A percentile compares a stretch with the other conserved stretches of the same genome.
Evolutionary conservation across 305 asterid genomes (phyloP).

Genomic region (Salvia sclarea): DNA sequence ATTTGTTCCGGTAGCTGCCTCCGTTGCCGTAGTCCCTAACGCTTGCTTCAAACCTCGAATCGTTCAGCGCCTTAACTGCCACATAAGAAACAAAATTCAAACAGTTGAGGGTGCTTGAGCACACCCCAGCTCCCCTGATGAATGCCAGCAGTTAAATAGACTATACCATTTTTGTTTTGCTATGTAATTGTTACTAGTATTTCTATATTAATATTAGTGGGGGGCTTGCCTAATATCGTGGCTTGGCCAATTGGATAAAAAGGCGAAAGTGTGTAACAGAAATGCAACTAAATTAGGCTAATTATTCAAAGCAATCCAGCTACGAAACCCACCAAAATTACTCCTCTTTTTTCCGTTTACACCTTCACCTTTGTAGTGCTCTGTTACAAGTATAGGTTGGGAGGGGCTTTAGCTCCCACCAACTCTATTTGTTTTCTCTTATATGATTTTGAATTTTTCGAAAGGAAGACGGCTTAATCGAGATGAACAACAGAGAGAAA

Average conservation of each 20-base stretch:
- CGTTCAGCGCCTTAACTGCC: constrained; percentile 73
- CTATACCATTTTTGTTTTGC: too few species aligned
- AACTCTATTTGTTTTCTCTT: too few species aligned
- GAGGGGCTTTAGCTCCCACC: too few species aligned
- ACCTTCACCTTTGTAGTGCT: not conserved
- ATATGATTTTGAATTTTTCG: too few species aligned
- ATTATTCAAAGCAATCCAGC: constrained; percentile 14
- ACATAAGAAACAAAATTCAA: constrained; percentile 22
- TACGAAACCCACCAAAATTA: not conserved
- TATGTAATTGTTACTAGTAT: too few species aligned
- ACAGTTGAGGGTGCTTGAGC: too few species aligned
- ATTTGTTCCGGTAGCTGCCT: constrained; percentile 47
- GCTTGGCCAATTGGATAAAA: not conserved
- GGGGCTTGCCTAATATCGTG: not conserved
- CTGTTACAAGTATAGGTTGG: too few species aligned
- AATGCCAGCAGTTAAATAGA: too few species aligned
- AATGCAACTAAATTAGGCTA: not conserved
- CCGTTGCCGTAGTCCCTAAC: constrained; percentile 46
- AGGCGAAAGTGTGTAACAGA: not conserved
- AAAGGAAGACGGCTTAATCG: too few species aligned
- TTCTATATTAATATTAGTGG: too few species aligned
- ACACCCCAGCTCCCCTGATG: too few species aligned
- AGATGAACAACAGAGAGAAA: not conserved
- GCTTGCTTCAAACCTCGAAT: constrained; percentile 73
- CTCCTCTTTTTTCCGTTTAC: not conserved